phyloP scores from a whole-genome alignment of 225 moss, liverwort and hornwort species.

The Pseudisothecium myosuroides region DNA sequence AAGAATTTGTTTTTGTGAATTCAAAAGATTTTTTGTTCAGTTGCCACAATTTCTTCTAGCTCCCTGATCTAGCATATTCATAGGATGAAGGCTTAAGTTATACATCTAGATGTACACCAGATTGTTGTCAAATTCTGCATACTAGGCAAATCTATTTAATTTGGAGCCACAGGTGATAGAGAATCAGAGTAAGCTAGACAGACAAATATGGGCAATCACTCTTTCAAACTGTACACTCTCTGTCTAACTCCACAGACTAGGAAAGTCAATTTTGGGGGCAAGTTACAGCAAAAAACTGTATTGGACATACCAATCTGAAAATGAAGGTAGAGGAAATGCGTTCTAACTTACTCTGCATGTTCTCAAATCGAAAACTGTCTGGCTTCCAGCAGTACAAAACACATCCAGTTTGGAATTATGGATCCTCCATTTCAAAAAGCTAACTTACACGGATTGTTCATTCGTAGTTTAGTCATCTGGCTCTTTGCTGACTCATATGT shows the following conservation, averaged over 20 bases:
- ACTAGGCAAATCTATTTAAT: neutral
- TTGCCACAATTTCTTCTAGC: neutral
- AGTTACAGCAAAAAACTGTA: neutral
- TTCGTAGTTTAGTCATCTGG: too few relatives aligned
- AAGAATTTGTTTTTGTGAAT: neutral
- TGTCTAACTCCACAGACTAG: neutral
- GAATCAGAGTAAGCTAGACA: neutral
- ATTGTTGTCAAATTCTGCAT: neutral
- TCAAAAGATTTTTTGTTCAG: too few relatives aligned
- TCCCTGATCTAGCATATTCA: neutral
- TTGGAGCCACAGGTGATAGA: neutral
- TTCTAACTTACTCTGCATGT: too few relatives aligned
- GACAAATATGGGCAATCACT: neutral
- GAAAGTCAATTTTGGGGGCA: neutral
- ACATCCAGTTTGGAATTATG: neutral
- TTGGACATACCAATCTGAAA: neutral
- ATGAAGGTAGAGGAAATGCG: too few relatives aligned
- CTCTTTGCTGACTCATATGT: neutral
- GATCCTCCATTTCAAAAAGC: neutral
- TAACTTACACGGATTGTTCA: neutral
- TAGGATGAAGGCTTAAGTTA: neutral
- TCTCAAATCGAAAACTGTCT: neutral
- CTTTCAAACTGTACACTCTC: neutral
- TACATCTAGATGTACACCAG: neutral
- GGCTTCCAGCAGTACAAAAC: too few relatives aligned